These are phyloP conservation scores for Fusarium sp. DNA, from an alignment of 2,329 filamentous ascomycete species.

Conservation along the genomic window DNA sequence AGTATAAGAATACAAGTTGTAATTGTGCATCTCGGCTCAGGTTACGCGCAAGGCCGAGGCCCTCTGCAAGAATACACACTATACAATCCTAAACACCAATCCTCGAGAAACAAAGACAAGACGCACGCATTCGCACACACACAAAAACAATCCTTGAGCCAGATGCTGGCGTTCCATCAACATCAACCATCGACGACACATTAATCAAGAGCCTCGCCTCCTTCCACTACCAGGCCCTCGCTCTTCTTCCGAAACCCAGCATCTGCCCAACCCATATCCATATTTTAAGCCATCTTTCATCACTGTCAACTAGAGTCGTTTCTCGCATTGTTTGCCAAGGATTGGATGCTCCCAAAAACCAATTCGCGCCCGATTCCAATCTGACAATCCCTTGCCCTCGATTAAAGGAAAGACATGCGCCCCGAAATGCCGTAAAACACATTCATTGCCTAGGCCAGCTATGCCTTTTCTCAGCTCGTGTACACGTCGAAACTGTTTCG, in stretches of 20 bases:
- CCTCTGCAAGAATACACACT: conserved; percentile 39
- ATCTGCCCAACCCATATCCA: conserved; percentile 33
- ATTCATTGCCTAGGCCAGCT: conserved; percentile 42
- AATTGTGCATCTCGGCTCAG: conserved; percentile 41
- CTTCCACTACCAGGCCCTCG: neutral
- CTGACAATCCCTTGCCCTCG: conserved; percentile 41
- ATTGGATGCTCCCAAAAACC: conserved; percentile 46
- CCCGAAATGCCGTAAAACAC: conserved; percentile 46
- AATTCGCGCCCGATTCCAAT: conserved; percentile 43
- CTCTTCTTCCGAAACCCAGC: conserved; percentile 11
- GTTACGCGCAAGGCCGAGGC: conserved; percentile 23
- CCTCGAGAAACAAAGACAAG: conserved; percentile 38
- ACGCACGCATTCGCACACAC: neutral
- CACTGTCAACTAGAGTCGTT: conserved; percentile 41
- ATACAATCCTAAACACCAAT: conserved; percentile 46
- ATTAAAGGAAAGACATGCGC: conserved; percentile 43
- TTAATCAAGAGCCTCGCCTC: conserved; percentile 36
- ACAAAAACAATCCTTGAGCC: conserved; percentile 36
- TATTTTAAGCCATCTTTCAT: conserved; percentile 40
- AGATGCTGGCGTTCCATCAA: conserved; percentile 25
- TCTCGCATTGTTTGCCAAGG: conserved; percentile 42
- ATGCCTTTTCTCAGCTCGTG: conserved; percentile 44
- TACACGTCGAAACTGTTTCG: conserved; percentile 43
- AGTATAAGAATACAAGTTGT: conserved; percentile 29
- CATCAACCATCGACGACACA: conserved; percentile 27